Base-by-base conservation (phyloP, 1,284 basidiomycete genomes). In the Naganishia liquefaciens region DNA sequence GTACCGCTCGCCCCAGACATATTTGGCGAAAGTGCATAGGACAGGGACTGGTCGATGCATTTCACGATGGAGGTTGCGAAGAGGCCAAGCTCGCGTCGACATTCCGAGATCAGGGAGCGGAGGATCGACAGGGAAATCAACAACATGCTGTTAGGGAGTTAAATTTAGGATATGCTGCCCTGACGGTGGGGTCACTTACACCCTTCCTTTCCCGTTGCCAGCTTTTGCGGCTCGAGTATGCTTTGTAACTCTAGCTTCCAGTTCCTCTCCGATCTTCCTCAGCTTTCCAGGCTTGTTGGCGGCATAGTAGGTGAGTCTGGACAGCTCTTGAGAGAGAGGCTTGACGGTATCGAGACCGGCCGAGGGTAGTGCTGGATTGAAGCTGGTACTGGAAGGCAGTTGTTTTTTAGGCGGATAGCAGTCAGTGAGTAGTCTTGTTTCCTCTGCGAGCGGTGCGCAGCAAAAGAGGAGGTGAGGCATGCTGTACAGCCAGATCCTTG, bases 271-370 rank as follows among this genome's bases (percentile, higher is more conserved):
- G 37, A 98, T 84, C 76, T 95, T 95, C 65, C 87, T 84, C 27
- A 97, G 84, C 80, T 96, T 95, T 39, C 89, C 88, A 0, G 93
- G 91, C 72, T 88, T 87, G 78, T 94, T 93, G 13, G 88, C 87
- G 11, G 90, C 92, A 82, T 93, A 94, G 80, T 97, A 97, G 5
- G 91, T 91, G 68, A 99, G 83, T 52, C 89, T 87, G 62, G 91
- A 92, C 39, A 97, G 84, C 74, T 97, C 93, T 76, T 96, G 93
- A 0, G 88, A 85, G 69, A 93, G 89, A 1, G 93, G 92, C 47
- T 85, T 85, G 77, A 88, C 95, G 63, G 91, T 88, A 33, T 63
- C 62, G 39, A 51, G 50, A 23, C 54, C 50, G 9, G 55, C 39
- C 15, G 54, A 53, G 11, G 64, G 57, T 21, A 58, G 25, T 1